A percentile compares a stretch with the other conserved stretches of the same genome.
Conservation (phyloP, 441 rosid genomes). For the Pelargonium fulgidum region DNA sequence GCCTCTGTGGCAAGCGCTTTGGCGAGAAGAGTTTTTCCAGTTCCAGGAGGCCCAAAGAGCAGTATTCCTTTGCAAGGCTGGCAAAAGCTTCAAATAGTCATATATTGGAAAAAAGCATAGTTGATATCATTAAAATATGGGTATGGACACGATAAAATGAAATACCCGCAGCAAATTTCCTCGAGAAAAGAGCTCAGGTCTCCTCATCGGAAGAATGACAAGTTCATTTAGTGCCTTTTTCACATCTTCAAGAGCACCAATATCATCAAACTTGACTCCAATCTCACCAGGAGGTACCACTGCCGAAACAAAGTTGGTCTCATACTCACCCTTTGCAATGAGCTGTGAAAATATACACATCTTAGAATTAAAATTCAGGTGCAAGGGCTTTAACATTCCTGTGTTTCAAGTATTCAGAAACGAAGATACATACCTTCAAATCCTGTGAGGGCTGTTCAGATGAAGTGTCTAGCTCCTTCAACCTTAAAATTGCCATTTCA, state of each 20-base stretch:
- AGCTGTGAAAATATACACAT: constrained; percentile 38
- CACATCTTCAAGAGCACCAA: constrained; percentile 95
- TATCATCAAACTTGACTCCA: constrained; percentile 84
- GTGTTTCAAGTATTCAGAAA: constrained; percentile 7
- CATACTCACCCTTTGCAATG: constrained; percentile 79
- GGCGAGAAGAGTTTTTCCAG: constrained; percentile 95
- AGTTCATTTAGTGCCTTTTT: constrained; percentile 88
- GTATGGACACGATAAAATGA: constrained; percentile 16
- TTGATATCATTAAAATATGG: neutral
- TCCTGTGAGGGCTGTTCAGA: constrained; percentile 55
- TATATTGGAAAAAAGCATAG: constrained; percentile 4
- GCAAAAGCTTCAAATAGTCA: constrained; percentile 27
- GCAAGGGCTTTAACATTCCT: constrained; percentile 17
- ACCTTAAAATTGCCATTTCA: constrained; percentile 65
- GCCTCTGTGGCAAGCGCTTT: constrained; percentile 99
- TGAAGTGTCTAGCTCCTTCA: constrained; percentile 63
- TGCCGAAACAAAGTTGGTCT: constrained; percentile 75
- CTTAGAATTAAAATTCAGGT: constrained; percentile 19
- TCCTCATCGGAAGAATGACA: constrained; percentile 94
- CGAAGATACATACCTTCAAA: constrained; percentile 59
- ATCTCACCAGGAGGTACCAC: constrained; percentile 91
- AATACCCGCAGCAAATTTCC: constrained; percentile 88
- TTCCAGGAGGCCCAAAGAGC: constrained; percentile 98
- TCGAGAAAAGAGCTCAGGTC: constrained; percentile 81
- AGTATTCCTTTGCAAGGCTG: constrained; percentile 98